These are phyloP conservation scores for Arabidopsis arenosa DNA, from an alignment of 345 rosid species.

Conservation along the genomic window DNA sequence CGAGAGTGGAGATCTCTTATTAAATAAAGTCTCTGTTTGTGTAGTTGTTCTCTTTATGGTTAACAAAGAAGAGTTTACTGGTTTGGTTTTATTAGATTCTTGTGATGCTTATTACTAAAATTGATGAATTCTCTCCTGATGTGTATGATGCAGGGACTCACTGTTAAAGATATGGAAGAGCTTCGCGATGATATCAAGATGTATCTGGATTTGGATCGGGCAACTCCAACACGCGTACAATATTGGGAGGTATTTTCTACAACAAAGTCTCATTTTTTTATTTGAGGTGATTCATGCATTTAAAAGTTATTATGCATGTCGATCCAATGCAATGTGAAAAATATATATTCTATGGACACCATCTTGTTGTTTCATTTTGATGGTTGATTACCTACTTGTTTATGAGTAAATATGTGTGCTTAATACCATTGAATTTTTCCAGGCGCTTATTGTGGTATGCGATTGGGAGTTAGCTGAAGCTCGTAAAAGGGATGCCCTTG, in stretches of 20 bases:
- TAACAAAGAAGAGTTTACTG: slow-evolving; percentile 10
- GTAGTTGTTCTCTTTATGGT: slow-evolving; percentile 16
- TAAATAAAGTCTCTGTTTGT: slow-evolving; percentile 5
- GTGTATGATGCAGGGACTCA: slow-evolving; percentile 79
- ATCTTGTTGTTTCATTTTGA: slow-evolving; percentile 14
- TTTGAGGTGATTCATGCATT: slow-evolving; percentile 5
- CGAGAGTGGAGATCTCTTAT: background rate
- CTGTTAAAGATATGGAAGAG: slow-evolving; percentile 92
- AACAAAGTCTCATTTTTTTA: background rate
- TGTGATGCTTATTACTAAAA: slow-evolving; percentile 8
- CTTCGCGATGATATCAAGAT: slow-evolving; percentile 93
- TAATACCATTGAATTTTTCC: slow-evolving; percentile 30
- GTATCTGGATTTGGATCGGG: slow-evolving; percentile 90
- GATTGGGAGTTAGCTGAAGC: slow-evolving; percentile 98
- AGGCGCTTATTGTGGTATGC: slow-evolving; percentile 91
- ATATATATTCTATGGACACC: slow-evolving; percentile 3
- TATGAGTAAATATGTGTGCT: slow-evolving; percentile 20
- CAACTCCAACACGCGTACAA: slow-evolving; percentile 68
- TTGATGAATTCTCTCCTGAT: slow-evolving; percentile 10
- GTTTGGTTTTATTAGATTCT: slow-evolving; percentile 1
- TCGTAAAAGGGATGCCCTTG: slow-evolving; percentile 81
- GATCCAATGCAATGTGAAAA: background rate
- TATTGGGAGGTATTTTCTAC: slow-evolving; percentile 82
- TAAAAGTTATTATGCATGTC: slow-evolving; percentile 22
- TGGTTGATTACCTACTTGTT: background rate